These are phyloP conservation scores for Pachyrhizus erosus DNA, from an alignment of 306 rosid species.

Conservation along the genomic window DNA sequence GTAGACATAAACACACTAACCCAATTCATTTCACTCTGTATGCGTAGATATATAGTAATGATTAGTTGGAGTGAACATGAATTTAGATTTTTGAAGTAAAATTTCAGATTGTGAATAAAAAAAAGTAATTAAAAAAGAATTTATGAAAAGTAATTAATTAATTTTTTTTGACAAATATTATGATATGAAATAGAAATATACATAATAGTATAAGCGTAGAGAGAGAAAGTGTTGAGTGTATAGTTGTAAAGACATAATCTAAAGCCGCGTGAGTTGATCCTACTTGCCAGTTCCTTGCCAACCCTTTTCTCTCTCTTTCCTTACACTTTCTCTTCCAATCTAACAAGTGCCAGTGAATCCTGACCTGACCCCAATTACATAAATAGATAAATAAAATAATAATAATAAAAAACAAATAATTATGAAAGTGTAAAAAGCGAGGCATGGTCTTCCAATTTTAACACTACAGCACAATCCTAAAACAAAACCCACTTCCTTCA, in stretches of 20 bases:
- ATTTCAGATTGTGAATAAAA: too few species aligned
- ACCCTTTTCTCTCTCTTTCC: background rate
- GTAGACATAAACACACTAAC: too few species aligned
- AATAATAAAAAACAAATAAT: background rate
- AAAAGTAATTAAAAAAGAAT: too few species aligned
- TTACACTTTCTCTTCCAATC: constrained; percentile 17
- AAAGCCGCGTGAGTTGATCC: constrained; percentile 58
- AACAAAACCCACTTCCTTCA: constrained; percentile 1
- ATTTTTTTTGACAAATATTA: too few species aligned
- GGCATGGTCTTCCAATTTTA: constrained; percentile 25
- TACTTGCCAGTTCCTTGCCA: constrained; percentile 17
- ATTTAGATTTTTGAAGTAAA: too few species aligned
- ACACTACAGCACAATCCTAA: background rate
- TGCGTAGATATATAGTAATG: too few species aligned
- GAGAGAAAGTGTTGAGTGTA: background rate
- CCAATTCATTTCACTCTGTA: too few species aligned
- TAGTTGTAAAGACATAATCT: constrained; percentile 21
- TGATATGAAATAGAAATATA: too few species aligned
- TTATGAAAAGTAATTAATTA: too few species aligned
- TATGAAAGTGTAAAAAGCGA: background rate
- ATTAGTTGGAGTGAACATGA: too few species aligned
- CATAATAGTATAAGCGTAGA: background rate
- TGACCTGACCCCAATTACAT: constrained; percentile 1
- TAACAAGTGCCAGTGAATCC: constrained; percentile 39
- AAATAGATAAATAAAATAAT: too few species aligned